These are phyloP conservation scores for Dactylella cylindrospora DNA, from an alignment of 2,329 filamentous ascomycete genomes.

Conservation along the genomic window DNA sequence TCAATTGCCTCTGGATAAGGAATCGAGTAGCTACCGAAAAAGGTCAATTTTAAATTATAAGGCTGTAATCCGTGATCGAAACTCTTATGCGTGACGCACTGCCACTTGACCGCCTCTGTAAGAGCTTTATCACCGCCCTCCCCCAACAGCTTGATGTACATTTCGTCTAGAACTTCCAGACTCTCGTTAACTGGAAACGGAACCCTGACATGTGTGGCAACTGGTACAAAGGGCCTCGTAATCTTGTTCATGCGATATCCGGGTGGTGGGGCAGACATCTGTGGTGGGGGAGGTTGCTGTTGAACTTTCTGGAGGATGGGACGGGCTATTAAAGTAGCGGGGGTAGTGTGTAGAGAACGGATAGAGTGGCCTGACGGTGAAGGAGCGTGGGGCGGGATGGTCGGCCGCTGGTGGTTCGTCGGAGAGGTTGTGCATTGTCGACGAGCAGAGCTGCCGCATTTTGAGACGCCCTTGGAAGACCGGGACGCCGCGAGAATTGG, in stretches of 20 bases:
- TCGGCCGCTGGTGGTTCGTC: constrained; percentile 28
- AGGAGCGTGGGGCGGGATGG: neutral
- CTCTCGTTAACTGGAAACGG: constrained; percentile 67
- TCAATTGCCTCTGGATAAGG: neutral
- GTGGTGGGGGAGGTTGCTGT: constrained; percentile 28
- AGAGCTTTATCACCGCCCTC: constrained; percentile 70
- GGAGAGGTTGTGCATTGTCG: constrained; percentile 14
- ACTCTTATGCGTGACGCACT: constrained; percentile 96
- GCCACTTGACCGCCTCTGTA: constrained; percentile 91
- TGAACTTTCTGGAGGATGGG: constrained; percentile 31
- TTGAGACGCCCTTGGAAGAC: constrained; percentile 19
- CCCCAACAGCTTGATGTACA: constrained; percentile 70
- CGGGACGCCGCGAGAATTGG: constrained; percentile 24
- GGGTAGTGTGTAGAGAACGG: constrained; percentile 11
- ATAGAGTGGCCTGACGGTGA: too few species aligned
- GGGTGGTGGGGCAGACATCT: constrained; percentile 17
- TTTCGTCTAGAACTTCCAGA: constrained; percentile 70
- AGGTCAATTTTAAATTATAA: constrained; percentile 91
- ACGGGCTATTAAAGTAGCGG: constrained; percentile 9
- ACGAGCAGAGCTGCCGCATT: constrained; percentile 24
- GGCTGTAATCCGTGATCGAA: constrained; percentile 93
- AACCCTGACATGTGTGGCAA: constrained; percentile 36
- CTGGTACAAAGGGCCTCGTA: constrained; percentile 45
- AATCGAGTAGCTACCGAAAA: constrained; percentile 65
- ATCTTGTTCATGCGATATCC: constrained; percentile 44